These are phyloP conservation scores for Xylariomycetidae sp. DNA, from an alignment of 2,329 filamentous ascomycete genomes.

Conservation along the genomic window DNA sequence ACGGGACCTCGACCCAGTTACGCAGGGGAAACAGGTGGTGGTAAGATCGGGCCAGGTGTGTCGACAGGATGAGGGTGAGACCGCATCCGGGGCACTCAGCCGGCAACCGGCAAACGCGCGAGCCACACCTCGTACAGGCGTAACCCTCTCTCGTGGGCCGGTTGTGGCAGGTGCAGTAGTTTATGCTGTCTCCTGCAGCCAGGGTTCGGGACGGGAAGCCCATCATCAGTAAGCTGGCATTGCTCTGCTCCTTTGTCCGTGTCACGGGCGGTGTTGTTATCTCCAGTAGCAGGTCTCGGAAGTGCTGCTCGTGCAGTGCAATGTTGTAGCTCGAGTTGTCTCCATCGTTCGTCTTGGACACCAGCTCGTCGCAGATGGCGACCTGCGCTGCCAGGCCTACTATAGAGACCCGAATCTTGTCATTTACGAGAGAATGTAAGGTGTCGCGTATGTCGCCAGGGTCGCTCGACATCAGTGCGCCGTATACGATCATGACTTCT, in stretches of 20 bases:
- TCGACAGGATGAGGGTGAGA: conserved; percentile 88
- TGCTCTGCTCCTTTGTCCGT: conserved; percentile 55
- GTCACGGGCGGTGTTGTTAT: conserved; percentile 87
- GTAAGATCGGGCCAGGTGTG: conserved; percentile 87
- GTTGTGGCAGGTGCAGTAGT: conserved; percentile 88
- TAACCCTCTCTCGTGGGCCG: conserved; percentile 80
- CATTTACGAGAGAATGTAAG: conserved; percentile 69
- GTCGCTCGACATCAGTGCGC: conserved; percentile 83
- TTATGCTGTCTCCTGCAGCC: conserved; percentile 59
- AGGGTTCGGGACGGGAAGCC: conserved; percentile 88
- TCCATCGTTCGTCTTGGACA: conserved; percentile 79
- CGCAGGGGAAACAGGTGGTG: conserved; percentile 86
- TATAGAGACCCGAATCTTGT: conserved; percentile 82
- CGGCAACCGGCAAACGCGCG: conserved; percentile 85
- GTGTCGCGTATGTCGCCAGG: conserved; percentile 95
- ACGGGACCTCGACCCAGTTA: conserved; percentile 88
- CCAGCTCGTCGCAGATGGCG: conserved; percentile 86
- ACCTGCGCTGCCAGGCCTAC: conserved; percentile 90
- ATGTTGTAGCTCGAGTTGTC: conserved; percentile 74
- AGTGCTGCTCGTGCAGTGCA: conserved; percentile 81
- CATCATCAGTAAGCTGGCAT: conserved; percentile 83
- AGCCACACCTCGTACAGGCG: conserved; percentile 79
- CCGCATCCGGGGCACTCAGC: conserved; percentile 88
- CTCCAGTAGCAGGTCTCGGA: conserved; percentile 81
- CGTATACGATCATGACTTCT: conserved; percentile 88